These are phyloP conservation scores for Morella rubra DNA, from an alignment of 306 rosid genomes.

Conservation along the genomic window DNA sequence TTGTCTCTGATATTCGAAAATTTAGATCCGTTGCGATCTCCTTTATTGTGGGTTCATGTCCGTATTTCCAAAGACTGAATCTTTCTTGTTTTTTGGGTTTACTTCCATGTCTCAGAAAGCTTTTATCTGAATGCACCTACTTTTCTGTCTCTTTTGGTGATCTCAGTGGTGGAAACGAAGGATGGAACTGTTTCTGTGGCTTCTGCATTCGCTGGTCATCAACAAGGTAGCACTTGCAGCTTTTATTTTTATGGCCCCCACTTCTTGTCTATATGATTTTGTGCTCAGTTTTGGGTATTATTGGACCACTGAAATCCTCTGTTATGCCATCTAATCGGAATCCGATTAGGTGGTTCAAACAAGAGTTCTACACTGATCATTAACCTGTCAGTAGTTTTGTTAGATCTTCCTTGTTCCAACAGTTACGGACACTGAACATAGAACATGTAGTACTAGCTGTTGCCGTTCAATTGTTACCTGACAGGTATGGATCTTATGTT, in stretches of 20 bases:
- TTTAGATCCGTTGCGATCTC: background rate
- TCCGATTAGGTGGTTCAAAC: background rate
- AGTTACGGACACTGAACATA: background rate
- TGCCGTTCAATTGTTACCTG: background rate
- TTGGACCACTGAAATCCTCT: background rate
- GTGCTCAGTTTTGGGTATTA: background rate
- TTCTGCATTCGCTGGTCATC: slow-evolving; percentile 80
- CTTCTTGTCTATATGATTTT: background rate
- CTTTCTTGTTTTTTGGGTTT: background rate
- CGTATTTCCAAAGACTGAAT: background rate
- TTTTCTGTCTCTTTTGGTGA: slow-evolving; percentile 7
- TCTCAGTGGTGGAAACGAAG: slow-evolving; percentile 65
- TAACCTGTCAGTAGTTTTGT: background rate
- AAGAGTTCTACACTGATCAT: too few species aligned
- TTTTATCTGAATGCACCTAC: background rate
- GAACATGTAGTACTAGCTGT: background rate
- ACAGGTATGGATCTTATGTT: slow-evolving; percentile 4
- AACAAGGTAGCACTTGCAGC: slow-evolving; percentile 54
- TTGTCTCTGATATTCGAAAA: background rate
- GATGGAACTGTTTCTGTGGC: slow-evolving; percentile 89
- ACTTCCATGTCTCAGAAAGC: background rate
- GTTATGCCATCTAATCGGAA: background rate
- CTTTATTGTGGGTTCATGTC: background rate
- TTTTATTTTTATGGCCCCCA: background rate
- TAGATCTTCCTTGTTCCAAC: background rate